Conservation (phyloP, 2,329 filamentous ascomycete genomes). For the Neospermospora avenae region DNA sequence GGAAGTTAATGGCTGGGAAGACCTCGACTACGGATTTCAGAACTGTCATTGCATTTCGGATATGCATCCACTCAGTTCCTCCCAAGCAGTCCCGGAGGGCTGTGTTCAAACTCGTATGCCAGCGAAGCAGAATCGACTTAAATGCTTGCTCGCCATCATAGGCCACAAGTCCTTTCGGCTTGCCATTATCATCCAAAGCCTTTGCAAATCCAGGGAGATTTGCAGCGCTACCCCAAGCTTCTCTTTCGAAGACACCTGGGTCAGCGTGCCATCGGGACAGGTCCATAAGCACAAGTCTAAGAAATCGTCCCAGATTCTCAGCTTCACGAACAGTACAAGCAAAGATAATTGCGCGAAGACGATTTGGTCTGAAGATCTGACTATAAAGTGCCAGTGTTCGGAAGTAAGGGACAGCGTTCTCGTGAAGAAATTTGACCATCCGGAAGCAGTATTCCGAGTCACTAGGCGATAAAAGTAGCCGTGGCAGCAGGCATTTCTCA, state of each 20-base stretch:
- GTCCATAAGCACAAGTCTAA: conserved; percentile 78
- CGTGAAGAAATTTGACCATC: conserved; percentile 84
- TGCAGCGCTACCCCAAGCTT: conserved; percentile 66
- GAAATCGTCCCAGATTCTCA: conserved; percentile 87
- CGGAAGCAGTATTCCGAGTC: conserved; percentile 88
- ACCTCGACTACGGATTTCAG: conserved; percentile 75
- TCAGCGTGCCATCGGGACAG: conserved; percentile 81
- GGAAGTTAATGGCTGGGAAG: conserved; percentile 88
- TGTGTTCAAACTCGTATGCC: conserved; percentile 79
- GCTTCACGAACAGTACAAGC: conserved; percentile 87
- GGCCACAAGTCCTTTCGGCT: conserved; percentile 68
- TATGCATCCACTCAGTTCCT: conserved; percentile 92
- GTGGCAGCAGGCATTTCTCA: conserved; percentile 89
- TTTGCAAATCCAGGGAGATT: conserved; percentile 77
- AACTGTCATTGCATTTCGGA: conserved; percentile 89
- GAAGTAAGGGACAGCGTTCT: conserved; percentile 80
- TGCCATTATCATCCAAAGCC: conserved; percentile 66
- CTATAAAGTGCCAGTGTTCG: conserved; percentile 80
- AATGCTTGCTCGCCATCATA: conserved; percentile 84
- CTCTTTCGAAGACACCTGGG: conserved; percentile 73
- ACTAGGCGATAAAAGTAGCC: conserved; percentile 75
- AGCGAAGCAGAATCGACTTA: conserved; percentile 79
- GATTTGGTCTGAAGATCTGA: conserved; percentile 78
- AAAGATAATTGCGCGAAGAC: conserved; percentile 79
- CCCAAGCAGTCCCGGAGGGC: conserved; percentile 80